phyloP scores from a whole-genome alignment of 129 eudicot genomes.

The Tanacetum coccineum region DNA sequence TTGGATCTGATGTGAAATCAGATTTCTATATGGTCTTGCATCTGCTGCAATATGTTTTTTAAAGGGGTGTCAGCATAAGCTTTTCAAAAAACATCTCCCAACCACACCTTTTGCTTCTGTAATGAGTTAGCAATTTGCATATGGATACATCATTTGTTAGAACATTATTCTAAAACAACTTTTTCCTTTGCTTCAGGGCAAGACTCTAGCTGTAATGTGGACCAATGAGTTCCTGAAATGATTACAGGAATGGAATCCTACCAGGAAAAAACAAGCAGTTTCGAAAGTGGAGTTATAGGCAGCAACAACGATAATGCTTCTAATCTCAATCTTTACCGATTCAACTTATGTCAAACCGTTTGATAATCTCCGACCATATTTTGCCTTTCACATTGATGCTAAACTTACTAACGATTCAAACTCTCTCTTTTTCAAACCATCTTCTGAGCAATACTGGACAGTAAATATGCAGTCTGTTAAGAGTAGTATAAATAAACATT shows the following conservation, averaged over 20 bases:
- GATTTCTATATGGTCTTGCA: too few relatives aligned
- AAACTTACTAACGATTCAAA: slow-evolving; percentile 24
- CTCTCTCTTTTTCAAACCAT: slow-evolving; percentile 29
- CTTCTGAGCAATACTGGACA: slow-evolving; percentile 46
- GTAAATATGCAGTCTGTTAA: slow-evolving; percentile 31
- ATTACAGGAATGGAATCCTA: slow-evolving; percentile 37
- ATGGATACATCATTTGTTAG: too few relatives aligned
- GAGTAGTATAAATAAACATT: slow-evolving; percentile 27
- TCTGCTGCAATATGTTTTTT: too few relatives aligned
- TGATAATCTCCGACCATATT: slow-evolving; percentile 25
- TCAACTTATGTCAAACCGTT: slow-evolving; percentile 20
- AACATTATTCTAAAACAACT: too few relatives aligned
- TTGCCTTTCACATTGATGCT: slow-evolving; percentile 11
- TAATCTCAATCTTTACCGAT: slow-evolving; percentile 21
- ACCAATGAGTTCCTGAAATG: neutral
- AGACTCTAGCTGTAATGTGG: too few relatives aligned
- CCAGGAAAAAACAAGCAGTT: too few relatives aligned
- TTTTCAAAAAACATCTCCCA: too few relatives aligned
- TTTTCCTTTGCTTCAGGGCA: too few relatives aligned
- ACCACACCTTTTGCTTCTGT: too few relatives aligned
- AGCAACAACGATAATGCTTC: slow-evolving; percentile 26
- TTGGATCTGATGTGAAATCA: too few relatives aligned
- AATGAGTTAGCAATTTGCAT: too few relatives aligned
- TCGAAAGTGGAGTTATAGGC: slow-evolving; percentile 4
- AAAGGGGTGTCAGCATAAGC: too few relatives aligned